phyloP scores from a whole-genome alignment of 257 asterid species.

The Gynochthodes officinalis region DNA sequence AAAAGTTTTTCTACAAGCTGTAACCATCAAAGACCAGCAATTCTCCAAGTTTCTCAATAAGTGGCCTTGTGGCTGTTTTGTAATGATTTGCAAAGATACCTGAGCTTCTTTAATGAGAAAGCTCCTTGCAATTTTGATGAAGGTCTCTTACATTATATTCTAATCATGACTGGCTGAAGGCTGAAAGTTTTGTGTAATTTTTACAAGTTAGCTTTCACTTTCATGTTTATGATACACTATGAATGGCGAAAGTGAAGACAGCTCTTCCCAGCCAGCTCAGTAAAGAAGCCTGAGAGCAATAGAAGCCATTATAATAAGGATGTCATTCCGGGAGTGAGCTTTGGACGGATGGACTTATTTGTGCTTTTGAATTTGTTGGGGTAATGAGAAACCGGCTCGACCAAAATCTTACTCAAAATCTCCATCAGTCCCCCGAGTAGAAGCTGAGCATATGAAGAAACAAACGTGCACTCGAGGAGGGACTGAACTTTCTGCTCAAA shows the following conservation, averaged over 20 bases:
- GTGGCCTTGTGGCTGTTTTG: not conserved
- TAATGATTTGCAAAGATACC: not conserved
- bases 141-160: not conserved
- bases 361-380: conserved; percentile 81
- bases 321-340: conserved; percentile 53
- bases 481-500: conserved; percentile 25
- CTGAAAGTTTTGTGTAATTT: not conserved
- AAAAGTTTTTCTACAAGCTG: not conserved
- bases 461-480: conserved; percentile 27
- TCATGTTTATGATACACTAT: conserved; percentile 20
- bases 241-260: conserved; percentile 42
- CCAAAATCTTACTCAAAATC: conserved; percentile 37
- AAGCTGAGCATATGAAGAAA: conserved; percentile 28
- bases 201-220: not conserved
- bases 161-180: not conserved
- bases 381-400: conserved; percentile 35
- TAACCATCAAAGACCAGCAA: not conserved
- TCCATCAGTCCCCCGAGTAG: conserved; percentile 26
- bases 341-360: conserved; percentile 91
- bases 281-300: conserved; percentile 44
- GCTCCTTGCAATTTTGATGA: too few species aligned
- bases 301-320: conserved; percentile 50
- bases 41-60: not conserved
- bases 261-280: conserved; percentile 33
- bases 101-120: not conserved